Evolutionary conservation across 768 basidiomycete genomes (phyloP).

Genomic region (Termitomyces sp.): DNA sequence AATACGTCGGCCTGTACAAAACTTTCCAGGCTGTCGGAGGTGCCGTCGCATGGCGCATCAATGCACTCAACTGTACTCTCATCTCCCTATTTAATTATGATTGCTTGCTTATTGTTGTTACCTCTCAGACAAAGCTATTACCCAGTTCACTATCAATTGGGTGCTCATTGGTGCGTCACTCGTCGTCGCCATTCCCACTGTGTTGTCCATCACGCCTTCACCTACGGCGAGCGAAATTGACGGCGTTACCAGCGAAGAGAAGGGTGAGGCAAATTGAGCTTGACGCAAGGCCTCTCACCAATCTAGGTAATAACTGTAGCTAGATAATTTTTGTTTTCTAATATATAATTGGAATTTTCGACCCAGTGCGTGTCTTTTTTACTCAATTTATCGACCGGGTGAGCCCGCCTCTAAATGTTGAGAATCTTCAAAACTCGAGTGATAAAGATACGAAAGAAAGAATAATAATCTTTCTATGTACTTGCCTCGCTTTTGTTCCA

Average conservation of each 20-base stretch:
- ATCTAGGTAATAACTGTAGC: not conserved
- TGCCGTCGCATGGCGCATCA: conserved; percentile 27
- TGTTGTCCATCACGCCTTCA: conserved; percentile 23
- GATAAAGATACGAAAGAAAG: no score
- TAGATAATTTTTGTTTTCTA: not conserved
- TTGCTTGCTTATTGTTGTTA: not conserved
- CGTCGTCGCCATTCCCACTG: conserved; percentile 21
- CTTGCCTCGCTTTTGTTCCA: not conserved
- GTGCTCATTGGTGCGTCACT: conserved; percentile 21
- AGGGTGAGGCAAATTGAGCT: not conserved
- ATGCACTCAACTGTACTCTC: conserved; percentile 23
- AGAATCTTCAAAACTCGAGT: not conserved
- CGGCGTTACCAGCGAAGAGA: not conserved
- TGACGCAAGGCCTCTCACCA: not conserved
- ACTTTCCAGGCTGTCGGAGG: conserved; percentile 26
- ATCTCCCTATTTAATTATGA: not conserved
- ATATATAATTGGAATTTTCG: no score
- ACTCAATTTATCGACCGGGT: no score
- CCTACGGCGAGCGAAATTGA: conserved; percentile 7
- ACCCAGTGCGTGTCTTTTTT: no score
- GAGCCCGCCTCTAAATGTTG: not conserved
- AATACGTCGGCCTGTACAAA: conserved; percentile 27
- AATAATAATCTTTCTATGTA: not conserved
- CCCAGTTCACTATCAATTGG: conserved; percentile 25
- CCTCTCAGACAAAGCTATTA: conserved; percentile 17